A percentile compares a stretch with the other conserved stretches of the same genome.
Conservation (phyloP, 495 filamentous ascomycete genomes). For the Talaromyces stipitatus region DNA sequence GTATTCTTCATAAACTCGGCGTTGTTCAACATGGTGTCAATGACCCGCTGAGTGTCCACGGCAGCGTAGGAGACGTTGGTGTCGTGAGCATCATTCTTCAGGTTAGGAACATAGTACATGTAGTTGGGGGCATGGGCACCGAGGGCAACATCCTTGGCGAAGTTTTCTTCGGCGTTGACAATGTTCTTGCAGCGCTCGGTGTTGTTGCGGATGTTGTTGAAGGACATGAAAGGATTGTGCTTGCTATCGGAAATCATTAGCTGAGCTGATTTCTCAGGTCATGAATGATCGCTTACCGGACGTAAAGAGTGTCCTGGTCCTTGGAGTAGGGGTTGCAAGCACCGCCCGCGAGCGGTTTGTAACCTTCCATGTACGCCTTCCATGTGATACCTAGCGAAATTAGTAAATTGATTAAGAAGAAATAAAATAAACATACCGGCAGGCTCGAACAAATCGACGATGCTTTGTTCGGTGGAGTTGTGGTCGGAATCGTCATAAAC, state of each 20-base stretch:
- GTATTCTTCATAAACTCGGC: conserved; percentile 34
- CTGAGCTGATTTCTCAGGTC: too few relatives aligned
- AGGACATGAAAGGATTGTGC: conserved; percentile 13
- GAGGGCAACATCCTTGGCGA: conserved; percentile 8
- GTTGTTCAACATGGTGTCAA: conserved; percentile 27
- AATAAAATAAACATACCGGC: neutral
- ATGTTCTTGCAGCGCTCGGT: conserved; percentile 10
- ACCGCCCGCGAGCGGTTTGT: conserved; percentile 7
- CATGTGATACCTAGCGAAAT: conserved; percentile 7
- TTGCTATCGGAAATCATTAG: conserved; percentile 4
- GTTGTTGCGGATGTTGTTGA: conserved; percentile 12
- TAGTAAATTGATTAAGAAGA: neutral
- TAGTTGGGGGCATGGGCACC: conserved; percentile 7
- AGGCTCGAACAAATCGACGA: conserved; percentile 9
- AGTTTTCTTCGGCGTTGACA: conserved; percentile 10
- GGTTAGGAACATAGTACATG: conserved; percentile 8
- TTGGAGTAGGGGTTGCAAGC: conserved; percentile 9
- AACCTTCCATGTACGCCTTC: conserved; percentile 11
- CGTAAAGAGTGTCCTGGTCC: conserved; percentile 6
- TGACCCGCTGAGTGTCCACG: conserved; percentile 9
- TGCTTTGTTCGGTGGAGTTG: conserved; percentile 9
- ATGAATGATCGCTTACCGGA: conserved; percentile 6
- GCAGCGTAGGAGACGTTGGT: conserved; percentile 9
- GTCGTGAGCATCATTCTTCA: conserved; percentile 10
- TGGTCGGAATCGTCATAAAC: conserved; percentile 10